These are phyloP conservation scores for Boletus chippewaensis DNA, from an alignment of 1,284 basidiomycete genomes.

Conservation along the genomic window DNA sequence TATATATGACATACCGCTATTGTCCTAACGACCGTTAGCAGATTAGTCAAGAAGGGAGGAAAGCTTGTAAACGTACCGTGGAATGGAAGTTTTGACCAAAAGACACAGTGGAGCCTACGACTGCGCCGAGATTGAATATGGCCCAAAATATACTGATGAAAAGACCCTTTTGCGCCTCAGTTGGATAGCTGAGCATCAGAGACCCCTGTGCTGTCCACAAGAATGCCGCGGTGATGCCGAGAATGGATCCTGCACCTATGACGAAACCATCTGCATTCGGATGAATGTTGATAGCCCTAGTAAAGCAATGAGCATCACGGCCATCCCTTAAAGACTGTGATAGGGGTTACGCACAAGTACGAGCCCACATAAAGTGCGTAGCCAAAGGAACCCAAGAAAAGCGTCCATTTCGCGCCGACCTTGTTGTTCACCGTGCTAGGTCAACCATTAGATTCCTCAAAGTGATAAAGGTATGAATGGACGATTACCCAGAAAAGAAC, in stretches of 20 bases:
- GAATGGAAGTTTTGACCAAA: conserved; percentile 45
- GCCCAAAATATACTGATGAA: conserved; percentile 63
- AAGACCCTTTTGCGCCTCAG: conserved; percentile 50
- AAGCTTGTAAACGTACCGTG: conserved; percentile 16
- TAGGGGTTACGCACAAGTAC: conserved; percentile 17
- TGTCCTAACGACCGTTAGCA: background rate
- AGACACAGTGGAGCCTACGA: conserved; percentile 54
- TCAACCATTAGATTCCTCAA: background rate
- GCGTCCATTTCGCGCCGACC: conserved; percentile 47
- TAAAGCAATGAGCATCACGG: background rate
- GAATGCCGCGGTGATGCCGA: conserved; percentile 57
- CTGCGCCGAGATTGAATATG: conserved; percentile 60
- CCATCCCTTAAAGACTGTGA: conserved; percentile 15
- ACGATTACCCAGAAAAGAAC: conserved; percentile 41
- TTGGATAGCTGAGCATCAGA: conserved; percentile 58
- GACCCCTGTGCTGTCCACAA: conserved; percentile 64
- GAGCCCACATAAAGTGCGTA: conserved; percentile 50
- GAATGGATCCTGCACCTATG: conserved; percentile 51
- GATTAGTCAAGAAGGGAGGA: background rate
- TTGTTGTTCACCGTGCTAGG: conserved; percentile 45
- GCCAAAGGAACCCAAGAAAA: conserved; percentile 46
- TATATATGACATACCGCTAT: background rate
- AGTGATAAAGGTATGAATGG: background rate
- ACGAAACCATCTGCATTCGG: conserved; percentile 39
- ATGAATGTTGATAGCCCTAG: conserved; percentile 42